Evolutionary conservation across 225 moss, liverwort and hornwort species (phyloP), one percentile per base, ranked within the genome.

Genomic region (Marchantia paleacea): DNA sequence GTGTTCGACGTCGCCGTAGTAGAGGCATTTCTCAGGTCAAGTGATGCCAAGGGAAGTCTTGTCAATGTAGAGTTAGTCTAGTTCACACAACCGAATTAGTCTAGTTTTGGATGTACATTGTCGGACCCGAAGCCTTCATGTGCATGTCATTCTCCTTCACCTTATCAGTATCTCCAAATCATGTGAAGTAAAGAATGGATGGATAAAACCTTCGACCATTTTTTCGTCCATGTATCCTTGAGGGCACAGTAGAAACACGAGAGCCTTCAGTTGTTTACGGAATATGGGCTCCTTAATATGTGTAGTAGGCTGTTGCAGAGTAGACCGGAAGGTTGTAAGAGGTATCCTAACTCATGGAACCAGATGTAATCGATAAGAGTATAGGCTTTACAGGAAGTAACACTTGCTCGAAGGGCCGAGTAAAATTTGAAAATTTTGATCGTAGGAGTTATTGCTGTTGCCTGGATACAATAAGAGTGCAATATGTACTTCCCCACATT

Each of bases 1-100:
- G 80, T 92, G 83, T 91, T 87, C 55, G 97, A 97, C 73, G 91
- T 97, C 20, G 92, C 97, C 19, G 92, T 95, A 0, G 88, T 97
- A 25, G 93, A 97, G 82, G 92, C 95, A 48, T 82, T 90, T 84
- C 78, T 95, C 30, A 84, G 82, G 77, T 97, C 95, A 0, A 92
- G 97, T n/a, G 90, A 88, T 0, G 81, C 81, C 39, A 87, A 93
- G 67, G 95, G 95, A 7, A 85, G 72, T 68, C 78, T 85, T n/a
- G 26, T 49, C 75, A 85, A 75, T 47, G 94, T 92, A 12, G 90
- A 90, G 87, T 10, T 25, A n/a, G 50, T 72, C 22, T 71, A 71
- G 49, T 14, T 49, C 20, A 18, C 48, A 4, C 47, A 30, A 18
- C 31, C 15, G 14, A 14, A 69, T 69, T n/a, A n/a, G n/a, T n/a